A percentile compares a stretch with the other conserved stretches of the same genome.
These are phyloP conservation scores for Amanita pallidorosea DNA, from an alignment of 768 basidiomycete genomes.

Conservation along the genomic window DNA sequence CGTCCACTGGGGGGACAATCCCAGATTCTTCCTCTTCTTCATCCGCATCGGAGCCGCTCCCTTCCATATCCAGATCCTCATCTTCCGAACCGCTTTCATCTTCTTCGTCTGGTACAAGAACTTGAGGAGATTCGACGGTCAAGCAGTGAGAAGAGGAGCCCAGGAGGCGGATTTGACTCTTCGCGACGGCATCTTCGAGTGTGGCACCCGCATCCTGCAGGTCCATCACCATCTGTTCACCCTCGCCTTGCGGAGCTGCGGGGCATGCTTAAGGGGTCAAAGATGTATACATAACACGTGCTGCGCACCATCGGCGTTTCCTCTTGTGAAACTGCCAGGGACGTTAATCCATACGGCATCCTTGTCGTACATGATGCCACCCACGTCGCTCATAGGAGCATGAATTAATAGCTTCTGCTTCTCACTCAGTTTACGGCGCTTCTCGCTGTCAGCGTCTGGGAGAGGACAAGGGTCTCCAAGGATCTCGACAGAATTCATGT, in stretches of 20 bases:
- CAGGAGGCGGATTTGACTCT: conserved; percentile 75
- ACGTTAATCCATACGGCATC: conserved; percentile 98
- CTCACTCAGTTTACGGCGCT: conserved; percentile 85
- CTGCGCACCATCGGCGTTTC: conserved; percentile 49
- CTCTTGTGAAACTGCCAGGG: conserved; percentile 84
- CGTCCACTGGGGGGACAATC: conserved; percentile 10
- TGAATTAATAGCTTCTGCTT: conserved; percentile 88
- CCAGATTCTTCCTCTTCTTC: conserved; percentile 8
- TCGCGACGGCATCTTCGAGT: conserved; percentile 73
- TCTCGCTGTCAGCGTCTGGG: conserved; percentile 86
- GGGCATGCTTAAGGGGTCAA: background rate
- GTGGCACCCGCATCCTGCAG: conserved; percentile 80
- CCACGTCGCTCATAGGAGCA: conserved; percentile 98
- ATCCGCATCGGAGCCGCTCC: conserved; percentile 5
- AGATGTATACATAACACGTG: background rate
- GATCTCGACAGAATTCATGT: conserved; percentile 58
- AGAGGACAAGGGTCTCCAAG: conserved; percentile 95
- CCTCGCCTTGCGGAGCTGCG: conserved; percentile 77
- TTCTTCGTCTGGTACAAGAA: conserved; percentile 19
- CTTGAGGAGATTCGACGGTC: conserved; percentile 28
- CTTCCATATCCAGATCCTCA: conserved; percentile 10
- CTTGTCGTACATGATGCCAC: conserved; percentile 95
- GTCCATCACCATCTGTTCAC: conserved; percentile 96
- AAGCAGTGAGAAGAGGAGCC: conserved; percentile 72
- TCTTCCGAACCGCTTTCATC: conserved; percentile 23